Percentiles rank a stretch among this genome's conserved stretches.
These are phyloP conservation scores for Spiromastix sp. DNA, from an alignment of 2,329 filamentous ascomycete genomes.

Conservation along the genomic window DNA sequence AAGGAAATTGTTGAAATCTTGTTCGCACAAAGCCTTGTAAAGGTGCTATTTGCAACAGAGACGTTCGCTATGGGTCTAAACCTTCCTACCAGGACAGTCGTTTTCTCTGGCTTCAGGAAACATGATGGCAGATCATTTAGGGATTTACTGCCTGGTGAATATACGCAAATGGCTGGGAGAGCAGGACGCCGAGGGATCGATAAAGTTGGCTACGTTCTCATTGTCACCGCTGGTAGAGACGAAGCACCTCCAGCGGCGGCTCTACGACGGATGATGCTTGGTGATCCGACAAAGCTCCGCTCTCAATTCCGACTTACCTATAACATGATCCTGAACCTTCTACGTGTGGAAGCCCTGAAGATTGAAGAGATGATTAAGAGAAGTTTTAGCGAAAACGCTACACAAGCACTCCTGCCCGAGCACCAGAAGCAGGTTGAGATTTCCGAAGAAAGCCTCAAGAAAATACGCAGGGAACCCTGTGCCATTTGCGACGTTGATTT, in stretches of 20 bases:
- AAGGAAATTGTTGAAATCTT: slow-evolving; percentile 97
- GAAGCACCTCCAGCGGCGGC: slow-evolving; percentile 80
- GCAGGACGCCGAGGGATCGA: slow-evolving; percentile 89
- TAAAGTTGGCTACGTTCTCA: slow-evolving; percentile 85
- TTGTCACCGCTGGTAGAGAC: slow-evolving; percentile 69
- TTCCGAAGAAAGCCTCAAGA: slow-evolving; percentile 82
- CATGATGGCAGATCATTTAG: slow-evolving; percentile 89
- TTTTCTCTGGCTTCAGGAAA: slow-evolving; percentile 94
- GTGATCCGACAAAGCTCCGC: slow-evolving; percentile 85
- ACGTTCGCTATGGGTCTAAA: slow-evolving; percentile 99
- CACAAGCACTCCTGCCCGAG: slow-evolving; percentile 84
- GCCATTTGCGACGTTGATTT: slow-evolving; percentile 70
- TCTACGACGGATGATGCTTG: slow-evolving; percentile 87
- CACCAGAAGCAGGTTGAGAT: slow-evolving; percentile 91
- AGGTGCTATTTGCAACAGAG: slow-evolving; percentile 93
- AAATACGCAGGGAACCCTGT: slow-evolving; percentile 79
- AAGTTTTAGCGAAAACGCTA: slow-evolving; percentile 96
- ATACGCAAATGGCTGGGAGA: slow-evolving; percentile 96
- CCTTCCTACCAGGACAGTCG: slow-evolving; percentile 86
- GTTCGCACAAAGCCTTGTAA: slow-evolving; percentile 89
- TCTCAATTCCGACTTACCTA: slow-evolving; percentile 97
- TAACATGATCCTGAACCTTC: slow-evolving; percentile 96
- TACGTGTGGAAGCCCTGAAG: slow-evolving; percentile 91
- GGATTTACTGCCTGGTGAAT: slow-evolving; percentile 86
- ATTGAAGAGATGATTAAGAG: slow-evolving; percentile 99